Base-by-base conservation (phyloP, 2,329 filamentous ascomycete species). In the Colletotrichum endophyticum region DNA sequence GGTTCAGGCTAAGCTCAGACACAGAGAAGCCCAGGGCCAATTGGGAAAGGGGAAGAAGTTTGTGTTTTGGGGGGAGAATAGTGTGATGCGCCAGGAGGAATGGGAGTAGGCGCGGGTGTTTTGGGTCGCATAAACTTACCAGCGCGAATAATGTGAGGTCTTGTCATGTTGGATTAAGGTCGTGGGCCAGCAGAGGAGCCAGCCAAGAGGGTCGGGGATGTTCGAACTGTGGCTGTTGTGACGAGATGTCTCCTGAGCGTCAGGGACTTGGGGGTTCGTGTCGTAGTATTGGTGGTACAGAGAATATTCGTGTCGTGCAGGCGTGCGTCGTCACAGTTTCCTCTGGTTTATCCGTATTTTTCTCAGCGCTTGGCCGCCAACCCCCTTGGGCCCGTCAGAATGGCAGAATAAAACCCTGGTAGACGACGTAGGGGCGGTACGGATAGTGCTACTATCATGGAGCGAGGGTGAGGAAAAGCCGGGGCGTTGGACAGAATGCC, bases 91-190 rank as follows among this genome's bases (percentile, higher is more conserved):
- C 68, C 72, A 76, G 63, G 49, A 75, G 75, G 63, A 72, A 76
- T 75, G 73, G 57, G 57, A 62, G 71, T 44, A 34, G 64, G 73
- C 73, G 73, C 73, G 57, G 73, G 70, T 76, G 73, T 76, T 76
- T 76, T 63, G 73, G 73, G 57, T 69, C 57, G 75, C 66, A 75
- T 74, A 71, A 77, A 78, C 90, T 81, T 90, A 92, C 90, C 90
- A 83, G 90, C 90, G 82, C 90, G 89, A 85, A 92, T 87, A 80
- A 92, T 91, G 80, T 88, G 87, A 81, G 90, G 90, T 85, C 90
- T 89, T 82, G 90, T 90, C 90, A 92, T 92, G 81, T 80, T 88
- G 86, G 81, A 82, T 61, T 16, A 62, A 61, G 66, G 62, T 77
- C 72, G 61, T 61, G 53, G 71, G 61, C 75, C 73, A 69, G 64